Evolutionary conservation across 108 stramenopile genomes (phyloP), one percentile per base, ranked within the genome.

Genomic region (Chaetoceros tenuissimus): DNA sequence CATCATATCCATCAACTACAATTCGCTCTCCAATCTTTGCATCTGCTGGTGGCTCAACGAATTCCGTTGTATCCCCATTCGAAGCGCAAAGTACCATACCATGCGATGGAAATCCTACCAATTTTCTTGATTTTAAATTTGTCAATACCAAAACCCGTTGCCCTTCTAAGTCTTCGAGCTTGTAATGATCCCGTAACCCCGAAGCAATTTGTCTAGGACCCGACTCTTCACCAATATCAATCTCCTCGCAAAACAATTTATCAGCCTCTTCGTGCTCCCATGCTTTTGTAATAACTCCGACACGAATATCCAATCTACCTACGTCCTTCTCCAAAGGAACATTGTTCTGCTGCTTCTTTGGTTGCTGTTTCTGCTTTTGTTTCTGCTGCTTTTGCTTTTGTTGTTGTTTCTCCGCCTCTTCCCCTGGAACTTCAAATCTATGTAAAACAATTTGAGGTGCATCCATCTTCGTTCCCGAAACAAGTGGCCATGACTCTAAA

Each of bases 1-100:
- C 76, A 0, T 77, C 77, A 51, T 78, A 80, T 10, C 92, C 96
- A 18, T 63, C 77, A n/a, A 82, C 69, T 24, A 60, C 55, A 34
- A 92, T 69, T 28, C 91, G 74, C 21, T 92, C 94, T 2, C 94
- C 94, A 40, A 88, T 59, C 16, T 66, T 31, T 7, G 94, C 89
- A 24, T 59, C 85, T 3, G 55, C 87, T 10, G 91, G 94, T 10
- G 89, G 87, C 13, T 87, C 85, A 0, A 95, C 69, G 53, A 97
- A 71, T 48, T 80, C 73, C 1, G 95, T 85, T 19, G 43, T 62
- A 62, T 91, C 96, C 18, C 57, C 78, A 18, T 50, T 68, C 53
- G 52, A 53, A 13, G 96, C 94, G 51, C 91, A 92, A 29, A 97
- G 73, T 28, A 97, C 96, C 96, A 97, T 97, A 13, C 96, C 94